Evolutionary conservation across 768 basidiomycete species (phyloP), one percentile per base, ranked within the genome.

Genomic region (Pulveroboletus sp.): DNA sequence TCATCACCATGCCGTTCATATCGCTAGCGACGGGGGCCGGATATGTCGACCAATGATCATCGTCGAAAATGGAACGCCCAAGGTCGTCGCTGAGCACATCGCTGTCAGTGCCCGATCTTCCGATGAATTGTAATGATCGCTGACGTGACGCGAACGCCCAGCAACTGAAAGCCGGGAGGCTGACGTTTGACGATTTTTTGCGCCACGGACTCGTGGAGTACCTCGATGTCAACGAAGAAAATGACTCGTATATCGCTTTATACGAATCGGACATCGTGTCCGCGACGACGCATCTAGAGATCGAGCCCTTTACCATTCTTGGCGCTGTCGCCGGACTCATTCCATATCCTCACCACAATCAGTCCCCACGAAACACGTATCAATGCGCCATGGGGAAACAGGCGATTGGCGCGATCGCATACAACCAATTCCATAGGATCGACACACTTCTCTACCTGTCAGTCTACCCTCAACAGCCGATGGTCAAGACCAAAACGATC

Each of bases 321-420:
- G 96, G 96, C 13, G 96, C 93, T 31, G 96, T 99, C 41, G 96
- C 96, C 5, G 96, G 96, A 39, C 81, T 99, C 23, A 99, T 99
- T 63, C 96, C 96, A 12, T 99, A 99, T 65, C 96, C 96, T 2
- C 96, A 99, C 65, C 96, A 99, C 68, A 99, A 99, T 63, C 96
- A 99, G 64, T 98, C 96, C 5, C 96, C 96, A 3, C 87, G 96
- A 47, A 99, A 99, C 63, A 99, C 96, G 10, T 99, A 99, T 67
- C 95, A 99, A 73, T 99, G 95, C 63, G 95, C 95, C 47, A 99
- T 99, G 95, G 95, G 96, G 47, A 99, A 99, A 74, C 96, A 99
- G 75, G 95, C 96, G 2, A 99, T 99, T 55, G 96, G 96, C 19
- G 94, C 94, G 12, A 99, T 99, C 53, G 95, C 86, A 0, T 96